A percentile compares a stretch with the other conserved stretches of the same genome.
These are phyloP conservation scores for Canavalia ensiformis DNA, from an alignment of 306 rosid species.

Conservation along the genomic window DNA sequence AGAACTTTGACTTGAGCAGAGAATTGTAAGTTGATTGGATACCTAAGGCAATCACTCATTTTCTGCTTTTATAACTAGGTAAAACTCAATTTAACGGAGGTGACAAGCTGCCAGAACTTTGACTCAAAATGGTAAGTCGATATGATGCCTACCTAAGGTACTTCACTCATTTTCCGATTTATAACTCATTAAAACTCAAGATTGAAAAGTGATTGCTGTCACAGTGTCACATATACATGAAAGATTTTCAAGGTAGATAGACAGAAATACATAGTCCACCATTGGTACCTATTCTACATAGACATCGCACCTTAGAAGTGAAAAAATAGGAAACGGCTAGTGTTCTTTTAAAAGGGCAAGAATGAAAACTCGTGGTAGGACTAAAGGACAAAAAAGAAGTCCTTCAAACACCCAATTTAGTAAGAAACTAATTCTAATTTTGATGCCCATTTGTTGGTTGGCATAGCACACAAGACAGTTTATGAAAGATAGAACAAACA, in stretches of 20 bases:
- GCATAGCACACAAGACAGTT: neutral
- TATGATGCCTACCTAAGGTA: neutral
- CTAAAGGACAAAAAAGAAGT: neutral
- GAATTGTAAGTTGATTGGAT: neutral
- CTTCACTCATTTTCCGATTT: neutral
- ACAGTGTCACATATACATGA: neutral
- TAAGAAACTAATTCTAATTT: neutral
- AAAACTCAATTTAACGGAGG: neutral
- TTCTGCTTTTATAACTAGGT: neutral
- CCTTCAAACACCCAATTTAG: neutral
- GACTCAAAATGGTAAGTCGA: neutral
- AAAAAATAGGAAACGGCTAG: neutral
- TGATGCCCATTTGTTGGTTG: neutral
- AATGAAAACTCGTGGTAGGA: neutral
- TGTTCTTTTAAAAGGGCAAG: neutral
- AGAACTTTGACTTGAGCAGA: neutral
- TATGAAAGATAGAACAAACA: neutral
- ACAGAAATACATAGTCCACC: neutral
- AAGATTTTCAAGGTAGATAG: neutral
- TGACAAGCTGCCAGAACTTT: neutral
- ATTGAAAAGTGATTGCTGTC: conserved; percentile 16
- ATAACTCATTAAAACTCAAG: neutral
- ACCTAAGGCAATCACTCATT: neutral
- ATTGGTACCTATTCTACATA: neutral
- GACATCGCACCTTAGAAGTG: conserved; percentile 28